Conservation (phyloP, 2,329 filamentous ascomycete species). For the Aspergillus uvarum region DNA sequence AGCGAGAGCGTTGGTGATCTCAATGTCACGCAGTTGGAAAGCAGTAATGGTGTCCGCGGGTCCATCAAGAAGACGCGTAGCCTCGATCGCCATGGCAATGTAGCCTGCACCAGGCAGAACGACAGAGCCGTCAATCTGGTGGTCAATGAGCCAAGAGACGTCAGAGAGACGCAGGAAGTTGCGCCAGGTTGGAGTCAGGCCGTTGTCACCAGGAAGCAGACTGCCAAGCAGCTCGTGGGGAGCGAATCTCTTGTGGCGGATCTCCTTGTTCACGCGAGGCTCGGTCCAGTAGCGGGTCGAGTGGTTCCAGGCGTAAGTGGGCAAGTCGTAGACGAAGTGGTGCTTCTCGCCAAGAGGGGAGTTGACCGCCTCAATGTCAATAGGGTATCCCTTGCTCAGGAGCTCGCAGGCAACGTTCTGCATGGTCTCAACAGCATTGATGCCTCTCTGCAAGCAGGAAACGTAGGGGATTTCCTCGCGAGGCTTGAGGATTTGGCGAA, state of each 20-base stretch:
- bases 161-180: not conserved
- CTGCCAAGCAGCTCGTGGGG: constrained; percentile 30
- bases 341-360: too few species aligned
- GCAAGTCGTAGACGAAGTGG: constrained; percentile 19
- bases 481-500: constrained; percentile 26
- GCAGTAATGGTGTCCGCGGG: too few species aligned
- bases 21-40: too few species aligned
- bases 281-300: constrained; percentile 27
- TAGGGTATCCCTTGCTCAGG: too few species aligned
- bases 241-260: constrained; percentile 18
- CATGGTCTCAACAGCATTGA: not conserved
- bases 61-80: not conserved
- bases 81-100: not conserved
- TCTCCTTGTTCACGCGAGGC: constrained; percentile 21
- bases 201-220: not conserved
- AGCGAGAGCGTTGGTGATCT: too few species aligned
- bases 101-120: not conserved
- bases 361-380: too few species aligned
- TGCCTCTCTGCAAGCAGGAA: not conserved
- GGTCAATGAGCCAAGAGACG: not conserved
- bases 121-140: not conserved
- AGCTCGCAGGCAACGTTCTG: not conserved
- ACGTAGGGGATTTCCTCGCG: constrained; percentile 7
- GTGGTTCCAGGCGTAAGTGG: constrained; percentile 31
- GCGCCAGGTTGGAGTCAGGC: not conserved